A percentile compares a stretch with the other conserved stretches of the same genome.
phyloP scores from a whole-genome alignment of 2,329 filamentous ascomycete species.

The Neonectria sp. region DNA sequence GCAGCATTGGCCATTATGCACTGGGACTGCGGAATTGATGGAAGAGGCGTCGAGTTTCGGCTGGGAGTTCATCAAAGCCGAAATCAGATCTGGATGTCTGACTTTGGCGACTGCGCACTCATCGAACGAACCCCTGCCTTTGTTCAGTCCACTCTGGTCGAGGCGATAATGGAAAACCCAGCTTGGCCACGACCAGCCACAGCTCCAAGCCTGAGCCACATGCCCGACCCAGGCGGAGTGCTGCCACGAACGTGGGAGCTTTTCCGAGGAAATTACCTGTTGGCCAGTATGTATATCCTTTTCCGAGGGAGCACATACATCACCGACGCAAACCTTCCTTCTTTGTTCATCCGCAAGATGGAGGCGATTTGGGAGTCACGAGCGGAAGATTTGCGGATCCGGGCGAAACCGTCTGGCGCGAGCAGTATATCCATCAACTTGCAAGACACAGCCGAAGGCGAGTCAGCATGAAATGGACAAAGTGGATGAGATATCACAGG shows the following conservation, averaged over 20 bases:
- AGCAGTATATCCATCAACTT: conserved; percentile 1
- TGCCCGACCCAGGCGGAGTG: not conserved
- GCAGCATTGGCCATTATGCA: conserved; percentile 43
- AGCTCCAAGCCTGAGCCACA: not conserved
- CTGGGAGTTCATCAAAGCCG: conserved; percentile 17
- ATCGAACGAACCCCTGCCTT: not conserved
- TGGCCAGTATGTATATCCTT: conserved; percentile 9
- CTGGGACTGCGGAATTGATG: conserved; percentile 44
- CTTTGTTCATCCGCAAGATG: conserved; percentile 20
- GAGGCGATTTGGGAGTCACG: conserved; percentile 21
- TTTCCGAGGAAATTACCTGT: conserved; percentile 14
- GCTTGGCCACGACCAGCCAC: conserved; percentile 33
- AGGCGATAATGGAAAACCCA: conserved; percentile 25
- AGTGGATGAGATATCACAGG: not conserved
- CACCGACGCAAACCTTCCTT: not conserved
- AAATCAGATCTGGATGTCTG: conserved; percentile 40
- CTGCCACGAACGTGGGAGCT: not conserved
- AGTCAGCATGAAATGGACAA: not conserved
- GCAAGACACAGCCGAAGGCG: not conserved
- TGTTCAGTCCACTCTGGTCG: not conserved
- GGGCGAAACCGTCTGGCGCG: not conserved
- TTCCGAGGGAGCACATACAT: not conserved
- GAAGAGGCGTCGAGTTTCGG: conserved; percentile 41
- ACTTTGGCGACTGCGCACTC: conserved; percentile 40
- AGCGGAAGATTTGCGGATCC: not conserved